Evolutionary conservation across 2,329 filamentous ascomycete genomes (phyloP).

Genomic region (Fusarium nanum): DNA sequence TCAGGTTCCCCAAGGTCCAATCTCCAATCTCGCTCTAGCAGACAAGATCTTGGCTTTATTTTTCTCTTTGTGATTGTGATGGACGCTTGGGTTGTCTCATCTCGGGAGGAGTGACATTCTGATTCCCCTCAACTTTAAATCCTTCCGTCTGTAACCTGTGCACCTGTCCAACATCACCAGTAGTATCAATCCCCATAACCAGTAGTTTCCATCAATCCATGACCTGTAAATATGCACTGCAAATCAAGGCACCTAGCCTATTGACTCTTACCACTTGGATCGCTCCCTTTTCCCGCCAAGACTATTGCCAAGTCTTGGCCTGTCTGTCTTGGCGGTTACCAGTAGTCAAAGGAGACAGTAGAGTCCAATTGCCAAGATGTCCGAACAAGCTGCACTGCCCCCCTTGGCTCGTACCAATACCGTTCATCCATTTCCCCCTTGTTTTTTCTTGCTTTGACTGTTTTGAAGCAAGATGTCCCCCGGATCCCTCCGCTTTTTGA

Average conservation of each 20-base stretch:
- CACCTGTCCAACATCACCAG: neutral
- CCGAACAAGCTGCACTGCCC: constrained; percentile 41
- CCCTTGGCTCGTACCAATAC: constrained; percentile 41
- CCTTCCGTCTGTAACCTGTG: neutral
- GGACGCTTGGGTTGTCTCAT: constrained; percentile 13
- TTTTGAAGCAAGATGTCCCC: constrained; percentile 2
- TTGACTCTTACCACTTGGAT: neutral
- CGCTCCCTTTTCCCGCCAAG: constrained; percentile 28
- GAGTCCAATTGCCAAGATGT: constrained; percentile 29
- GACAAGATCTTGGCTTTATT: constrained; percentile 21
- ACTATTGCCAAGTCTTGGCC: constrained; percentile 1
- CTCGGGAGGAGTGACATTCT: neutral
- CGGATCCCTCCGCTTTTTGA: constrained; percentile 2
- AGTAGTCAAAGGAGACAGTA: neutral
- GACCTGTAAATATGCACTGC: constrained; percentile 5
- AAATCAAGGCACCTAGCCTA: neutral
- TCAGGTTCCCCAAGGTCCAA: constrained; percentile 9
- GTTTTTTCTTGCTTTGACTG: neutral
- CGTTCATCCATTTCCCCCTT: constrained; percentile 15
- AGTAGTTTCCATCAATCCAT: neutral
- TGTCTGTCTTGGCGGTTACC: constrained; percentile 27
- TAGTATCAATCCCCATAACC: neutral
- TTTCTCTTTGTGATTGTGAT: constrained; percentile 21
- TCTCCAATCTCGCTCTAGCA: constrained; percentile 11
- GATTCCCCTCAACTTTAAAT: neutral